Percentiles rank a stretch among this genome's conserved stretches.
Evolutionary conservation across 1,284 basidiomycete species (phyloP).

Genomic region (Vanrija humicola): DNA sequence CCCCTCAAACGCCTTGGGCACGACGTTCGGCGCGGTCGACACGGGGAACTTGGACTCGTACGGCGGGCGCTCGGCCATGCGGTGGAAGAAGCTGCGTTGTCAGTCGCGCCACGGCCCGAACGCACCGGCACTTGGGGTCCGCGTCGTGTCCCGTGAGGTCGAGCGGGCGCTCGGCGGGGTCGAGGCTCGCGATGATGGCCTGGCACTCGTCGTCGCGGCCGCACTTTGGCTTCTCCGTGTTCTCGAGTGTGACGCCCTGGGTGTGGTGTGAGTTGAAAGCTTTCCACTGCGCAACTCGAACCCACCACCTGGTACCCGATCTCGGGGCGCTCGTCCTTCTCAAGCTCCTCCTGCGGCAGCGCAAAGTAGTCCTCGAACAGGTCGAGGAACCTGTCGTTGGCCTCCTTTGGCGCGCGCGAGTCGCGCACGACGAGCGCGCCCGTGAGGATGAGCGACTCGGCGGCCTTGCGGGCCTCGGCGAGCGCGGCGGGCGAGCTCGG

Average conservation of each 20-base stretch:
- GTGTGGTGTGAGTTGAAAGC: not conserved
- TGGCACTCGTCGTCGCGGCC: constrained; percentile 51
- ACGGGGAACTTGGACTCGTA: constrained; percentile 70
- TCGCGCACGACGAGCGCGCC: constrained; percentile 80
- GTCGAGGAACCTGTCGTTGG: constrained; percentile 74
- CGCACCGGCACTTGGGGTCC: constrained; percentile 76
- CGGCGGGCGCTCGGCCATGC: constrained; percentile 70
- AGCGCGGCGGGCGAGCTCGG: constrained; percentile 52
- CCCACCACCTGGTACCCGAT: constrained; percentile 54
- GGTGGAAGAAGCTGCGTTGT: constrained; percentile 68
- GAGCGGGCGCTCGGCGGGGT: constrained; percentile 70
- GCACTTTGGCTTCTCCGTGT: constrained; percentile 88
- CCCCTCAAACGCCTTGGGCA: constrained; percentile 60
- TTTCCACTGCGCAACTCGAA: not conserved
- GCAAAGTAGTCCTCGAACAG: constrained; percentile 80
- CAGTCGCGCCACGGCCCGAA: not conserved
- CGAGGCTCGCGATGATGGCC: constrained; percentile 53
- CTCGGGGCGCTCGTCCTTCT: constrained; percentile 74
- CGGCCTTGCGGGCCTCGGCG: constrained; percentile 55
- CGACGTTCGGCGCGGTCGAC: constrained; percentile 72
- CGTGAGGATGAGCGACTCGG: constrained; percentile 66
- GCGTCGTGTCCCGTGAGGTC: constrained; percentile 65
- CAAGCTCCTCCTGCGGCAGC: constrained; percentile 60
- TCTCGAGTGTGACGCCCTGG: constrained; percentile 83
- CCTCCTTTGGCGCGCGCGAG: constrained; percentile 72